A percentile compares a stretch with the other conserved stretches of the same genome.
Conservation (phyloP, 257 asterid genomes). For the Gentiana straminea region DNA sequence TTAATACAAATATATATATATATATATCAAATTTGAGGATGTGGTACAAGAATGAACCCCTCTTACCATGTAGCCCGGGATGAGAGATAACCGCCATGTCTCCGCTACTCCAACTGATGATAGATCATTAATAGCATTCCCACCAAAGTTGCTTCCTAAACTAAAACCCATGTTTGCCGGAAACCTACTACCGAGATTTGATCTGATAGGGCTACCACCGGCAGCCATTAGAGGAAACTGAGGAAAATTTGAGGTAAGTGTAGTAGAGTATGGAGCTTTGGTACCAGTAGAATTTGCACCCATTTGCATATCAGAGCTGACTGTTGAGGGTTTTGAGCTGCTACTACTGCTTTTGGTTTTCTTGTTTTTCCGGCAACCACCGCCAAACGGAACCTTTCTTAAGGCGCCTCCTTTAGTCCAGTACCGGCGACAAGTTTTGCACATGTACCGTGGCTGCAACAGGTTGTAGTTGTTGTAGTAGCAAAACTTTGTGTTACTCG, state of each 20-base stretch:
- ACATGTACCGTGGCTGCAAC: constrained; percentile 33
- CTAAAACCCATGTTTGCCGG: constrained; percentile 27
- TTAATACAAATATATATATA: no score
- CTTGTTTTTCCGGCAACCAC: constrained; percentile 43
- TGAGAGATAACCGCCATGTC: constrained; percentile 20
- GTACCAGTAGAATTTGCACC: constrained; percentile 11
- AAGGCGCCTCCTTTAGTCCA: constrained; percentile 36
- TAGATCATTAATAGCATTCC: constrained; percentile 11
- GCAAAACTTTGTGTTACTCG: constrained; percentile 34
- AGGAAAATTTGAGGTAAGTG: constrained; percentile 11
- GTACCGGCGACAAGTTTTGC: constrained; percentile 34
- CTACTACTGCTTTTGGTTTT: constrained; percentile 20
- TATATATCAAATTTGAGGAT: no score
- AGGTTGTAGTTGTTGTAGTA: constrained; percentile 42
- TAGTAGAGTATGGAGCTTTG: constrained; percentile 14
- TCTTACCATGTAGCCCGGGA: constrained; percentile 12
- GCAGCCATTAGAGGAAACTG: constrained; percentile 27
- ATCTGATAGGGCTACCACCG: constrained; percentile 8
- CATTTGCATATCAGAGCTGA: constrained; percentile 2
- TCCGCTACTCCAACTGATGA: constrained; percentile 13
- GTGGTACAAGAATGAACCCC: no score
- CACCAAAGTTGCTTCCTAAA: constrained; percentile 8
- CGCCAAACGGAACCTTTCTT: constrained; percentile 37
- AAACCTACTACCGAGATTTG: constrained; percentile 17
- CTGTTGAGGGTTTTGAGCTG: constrained; percentile 15